These are phyloP conservation scores for Phytophthora nicotianae DNA, from an alignment of 352 stramenopile genomes.

Conservation along the genomic window DNA sequence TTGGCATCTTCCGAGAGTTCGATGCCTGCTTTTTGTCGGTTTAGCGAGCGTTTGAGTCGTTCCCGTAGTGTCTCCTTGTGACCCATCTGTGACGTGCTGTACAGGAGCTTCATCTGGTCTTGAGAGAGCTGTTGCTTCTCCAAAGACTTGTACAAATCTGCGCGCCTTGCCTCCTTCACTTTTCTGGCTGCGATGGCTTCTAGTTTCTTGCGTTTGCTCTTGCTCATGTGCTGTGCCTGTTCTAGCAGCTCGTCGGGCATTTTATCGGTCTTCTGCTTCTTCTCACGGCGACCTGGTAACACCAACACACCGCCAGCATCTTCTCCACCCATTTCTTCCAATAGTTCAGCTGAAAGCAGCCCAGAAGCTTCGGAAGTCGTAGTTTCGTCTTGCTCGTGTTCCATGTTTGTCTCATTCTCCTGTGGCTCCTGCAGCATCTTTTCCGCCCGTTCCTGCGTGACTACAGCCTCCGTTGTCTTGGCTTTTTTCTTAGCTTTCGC, in stretches of 20 bases:
- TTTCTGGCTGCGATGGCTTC: constrained; percentile 77
- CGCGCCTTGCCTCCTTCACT: constrained; percentile 74
- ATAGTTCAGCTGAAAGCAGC: constrained; percentile 72
- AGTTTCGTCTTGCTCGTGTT: constrained; percentile 7
- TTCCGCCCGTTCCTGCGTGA: constrained; percentile 17
- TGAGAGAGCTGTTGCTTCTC: constrained; percentile 60
- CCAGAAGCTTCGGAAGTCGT: constrained; percentile 12
- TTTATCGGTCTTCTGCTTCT: constrained; percentile 53
- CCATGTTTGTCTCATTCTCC: constrained; percentile 25
- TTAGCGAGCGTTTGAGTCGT: constrained; percentile 78
- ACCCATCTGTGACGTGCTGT: constrained; percentile 76
- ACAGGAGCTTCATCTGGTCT: constrained; percentile 73
- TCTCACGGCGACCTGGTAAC: constrained; percentile 56
- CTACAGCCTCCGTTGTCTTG: constrained; percentile 19
- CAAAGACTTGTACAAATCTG: constrained; percentile 83
- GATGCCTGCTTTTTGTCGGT: constrained; percentile 76
- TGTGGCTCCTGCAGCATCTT: constrained; percentile 14
- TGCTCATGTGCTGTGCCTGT: constrained; percentile 72
- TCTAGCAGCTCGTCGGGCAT: constrained; percentile 66
- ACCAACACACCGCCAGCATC: constrained; percentile 66
- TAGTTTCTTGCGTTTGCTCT: constrained; percentile 85
- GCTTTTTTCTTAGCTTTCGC: constrained; percentile 55
- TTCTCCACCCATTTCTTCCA: constrained; percentile 61
- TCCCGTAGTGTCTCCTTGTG: constrained; percentile 86
- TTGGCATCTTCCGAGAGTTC: constrained; percentile 53